Conservation (phyloP, 2,329 filamentous ascomycete genomes). For the Paraphoma sp. region DNA sequence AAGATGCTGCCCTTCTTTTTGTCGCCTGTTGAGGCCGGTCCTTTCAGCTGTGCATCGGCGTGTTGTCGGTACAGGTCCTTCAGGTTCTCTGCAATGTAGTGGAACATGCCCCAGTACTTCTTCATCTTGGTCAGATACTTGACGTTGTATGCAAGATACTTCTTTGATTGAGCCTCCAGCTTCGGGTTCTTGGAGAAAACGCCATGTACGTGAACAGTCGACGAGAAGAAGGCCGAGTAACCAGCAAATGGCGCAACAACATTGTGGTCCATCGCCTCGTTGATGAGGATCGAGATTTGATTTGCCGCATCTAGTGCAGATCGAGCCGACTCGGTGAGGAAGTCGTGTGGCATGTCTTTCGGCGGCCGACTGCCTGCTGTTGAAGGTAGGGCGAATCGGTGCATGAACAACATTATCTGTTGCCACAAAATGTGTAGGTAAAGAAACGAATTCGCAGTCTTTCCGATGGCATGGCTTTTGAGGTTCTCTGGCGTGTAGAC, state of each 20-base stretch:
- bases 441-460: conserved; percentile 87
- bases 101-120: conserved; percentile 97
- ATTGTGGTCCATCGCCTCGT: conserved; percentile 78
- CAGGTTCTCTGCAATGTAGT: conserved; percentile 92
- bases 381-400: conserved; percentile 80
- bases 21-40: conserved; percentile 53
- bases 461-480: conserved; percentile 81
- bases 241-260: conserved; percentile 92
- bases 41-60: conserved; percentile 78
- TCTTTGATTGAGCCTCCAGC: conserved; percentile 79
- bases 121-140: conserved; percentile 94
- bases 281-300: conserved; percentile 82
- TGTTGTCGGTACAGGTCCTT: conserved; percentile 87
- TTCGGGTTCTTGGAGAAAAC: conserved; percentile 84
- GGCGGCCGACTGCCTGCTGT: conserved; percentile 69
- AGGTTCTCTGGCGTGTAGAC: conserved; percentile 82
- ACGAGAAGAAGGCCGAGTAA: conserved; percentile 92
- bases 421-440: conserved; percentile 90
- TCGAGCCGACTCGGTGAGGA: conserved; percentile 75
- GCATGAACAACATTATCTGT: conserved; percentile 88
- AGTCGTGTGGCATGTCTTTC: conserved; percentile 76
- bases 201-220: conserved; percentile 91
- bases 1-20: conserved; percentile 67
- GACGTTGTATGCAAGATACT: conserved; percentile 85
- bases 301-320: conserved; percentile 85